These are phyloP conservation scores for Tubosaeta brunneosetosa DNA, from an alignment of 768 basidiomycete species.

Conservation along the genomic window DNA sequence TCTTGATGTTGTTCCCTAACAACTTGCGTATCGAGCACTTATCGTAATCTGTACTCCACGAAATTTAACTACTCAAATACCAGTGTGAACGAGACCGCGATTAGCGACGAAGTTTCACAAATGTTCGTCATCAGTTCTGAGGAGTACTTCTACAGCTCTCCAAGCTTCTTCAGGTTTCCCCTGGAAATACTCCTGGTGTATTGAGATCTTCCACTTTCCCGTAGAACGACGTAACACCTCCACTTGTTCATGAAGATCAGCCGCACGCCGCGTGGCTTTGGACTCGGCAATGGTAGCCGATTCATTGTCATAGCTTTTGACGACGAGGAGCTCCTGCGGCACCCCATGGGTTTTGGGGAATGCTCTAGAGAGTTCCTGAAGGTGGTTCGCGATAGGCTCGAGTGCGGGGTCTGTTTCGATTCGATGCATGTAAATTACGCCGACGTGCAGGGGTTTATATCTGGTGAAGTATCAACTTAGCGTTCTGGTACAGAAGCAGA, in stretches of 20 bases:
- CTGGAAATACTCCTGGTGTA: slow-evolving; percentile 4
- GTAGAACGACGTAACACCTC: neutral
- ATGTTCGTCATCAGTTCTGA: neutral
- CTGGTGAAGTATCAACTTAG: neutral
- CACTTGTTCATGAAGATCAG: neutral
- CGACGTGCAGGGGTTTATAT: neutral
- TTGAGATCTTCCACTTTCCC: neutral
- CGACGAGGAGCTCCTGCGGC: slow-evolving; percentile 3
- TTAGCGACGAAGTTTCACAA: neutral
- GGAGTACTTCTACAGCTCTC: slow-evolving; percentile 9
- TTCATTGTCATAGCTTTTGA: slow-evolving; percentile 9
- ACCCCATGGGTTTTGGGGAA: too few species aligned
- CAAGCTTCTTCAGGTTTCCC: slow-evolving; percentile 13
- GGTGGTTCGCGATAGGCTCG: slow-evolving; percentile 3
- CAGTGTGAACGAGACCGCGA: neutral
- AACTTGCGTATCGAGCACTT: neutral
- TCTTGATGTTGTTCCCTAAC: neutral
- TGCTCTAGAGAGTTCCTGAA: neutral
- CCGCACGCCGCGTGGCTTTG: neutral
- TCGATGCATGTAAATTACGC: slow-evolving; percentile 19
- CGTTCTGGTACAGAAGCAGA: neutral
- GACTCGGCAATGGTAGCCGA: neutral
- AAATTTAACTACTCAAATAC: neutral
- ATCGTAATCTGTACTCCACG: neutral
- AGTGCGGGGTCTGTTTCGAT: slow-evolving; percentile 12